phyloP scores from a whole-genome alignment of 345 rosid species.

The Hypericum perforatum region DNA sequence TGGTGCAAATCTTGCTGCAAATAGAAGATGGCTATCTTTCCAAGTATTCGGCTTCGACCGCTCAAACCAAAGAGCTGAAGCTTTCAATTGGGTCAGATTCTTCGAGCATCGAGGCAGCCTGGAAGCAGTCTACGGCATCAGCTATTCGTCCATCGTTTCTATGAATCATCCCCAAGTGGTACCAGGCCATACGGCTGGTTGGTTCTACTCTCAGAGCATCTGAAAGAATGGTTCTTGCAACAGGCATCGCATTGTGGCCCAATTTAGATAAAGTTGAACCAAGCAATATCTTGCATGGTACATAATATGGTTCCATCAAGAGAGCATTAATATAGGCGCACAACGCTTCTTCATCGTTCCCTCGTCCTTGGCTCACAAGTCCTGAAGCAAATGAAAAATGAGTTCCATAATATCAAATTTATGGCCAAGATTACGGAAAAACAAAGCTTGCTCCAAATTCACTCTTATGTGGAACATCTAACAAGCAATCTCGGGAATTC shows the following conservation, averaged over 20 bases:
- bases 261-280: constrained; percentile 46
- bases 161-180: constrained; percentile 72
- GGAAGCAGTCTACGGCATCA: constrained; percentile 85
- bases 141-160: constrained; percentile 70
- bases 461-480: too few species aligned
- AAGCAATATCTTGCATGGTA: constrained; percentile 56
- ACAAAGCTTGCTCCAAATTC: background rate
- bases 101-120: constrained; percentile 92
- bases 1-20: too few species aligned
- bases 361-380: constrained; percentile 56
- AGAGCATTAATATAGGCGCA: constrained; percentile 44
- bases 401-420: background rate
- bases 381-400: constrained; percentile 34
- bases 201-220: constrained; percentile 91
- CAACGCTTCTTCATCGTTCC: constrained; percentile 45
- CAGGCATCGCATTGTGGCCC: constrained; percentile 50
- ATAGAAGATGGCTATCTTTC: too few species aligned
- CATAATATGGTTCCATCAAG: constrained; percentile 47
- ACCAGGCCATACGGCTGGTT: constrained; percentile 78
- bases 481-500: too few species aligned
- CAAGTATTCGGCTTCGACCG: background rate
- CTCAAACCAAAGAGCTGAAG: constrained; percentile 56
- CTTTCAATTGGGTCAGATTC: constrained; percentile 84
- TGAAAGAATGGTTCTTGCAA: constrained; percentile 74
- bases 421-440: background rate